These are phyloP conservation scores for Xylariaceae sp. DNA, from an alignment of 2,329 filamentous ascomycete genomes.

Conservation along the genomic window DNA sequence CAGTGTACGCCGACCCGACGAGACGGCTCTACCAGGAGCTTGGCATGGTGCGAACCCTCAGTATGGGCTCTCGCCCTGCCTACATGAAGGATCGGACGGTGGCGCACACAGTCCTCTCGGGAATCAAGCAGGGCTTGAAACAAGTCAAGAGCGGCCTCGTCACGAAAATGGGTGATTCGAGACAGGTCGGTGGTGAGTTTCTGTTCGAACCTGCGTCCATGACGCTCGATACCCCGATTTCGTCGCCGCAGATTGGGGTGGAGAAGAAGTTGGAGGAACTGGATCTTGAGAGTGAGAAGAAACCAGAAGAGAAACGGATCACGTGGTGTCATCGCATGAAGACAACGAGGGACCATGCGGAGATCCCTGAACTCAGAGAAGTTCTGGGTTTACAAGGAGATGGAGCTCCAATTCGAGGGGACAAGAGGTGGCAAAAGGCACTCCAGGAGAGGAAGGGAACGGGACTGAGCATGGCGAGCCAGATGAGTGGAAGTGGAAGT, in stretches of 20 bases:
- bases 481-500: conserved; percentile 43
- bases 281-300: conserved; percentile 7
- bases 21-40: conserved; percentile 62
- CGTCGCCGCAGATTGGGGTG: conserved; percentile 34
- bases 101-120: conserved; percentile 45
- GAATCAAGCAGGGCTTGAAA: conserved; percentile 57
- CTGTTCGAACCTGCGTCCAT: conserved; percentile 57
- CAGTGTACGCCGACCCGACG: conserved; percentile 74
- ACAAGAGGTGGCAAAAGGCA: conserved; percentile 45
- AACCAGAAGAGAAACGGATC: conserved; percentile 53
- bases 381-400: conserved; percentile 54
- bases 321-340: conserved; percentile 82
- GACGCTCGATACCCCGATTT: conserved; percentile 41
- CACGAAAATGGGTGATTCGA: conserved; percentile 60
- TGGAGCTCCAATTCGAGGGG: conserved; percentile 33
- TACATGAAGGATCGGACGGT: conserved; percentile 58
- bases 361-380: conserved; percentile 62
- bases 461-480: conserved; percentile 46
- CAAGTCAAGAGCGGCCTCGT: conserved; percentile 55
- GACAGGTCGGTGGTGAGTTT: conserved; percentile 74
- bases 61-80: conserved; percentile 55
- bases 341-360: conserved; percentile 72
- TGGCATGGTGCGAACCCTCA: conserved; percentile 63
- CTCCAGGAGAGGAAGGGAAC: conserved; percentile 49
- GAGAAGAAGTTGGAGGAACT: conserved; percentile 14